phyloP scores from a whole-genome alignment of 1,284 basidiomycete genomes.

The Tylopilus orsonianus region DNA sequence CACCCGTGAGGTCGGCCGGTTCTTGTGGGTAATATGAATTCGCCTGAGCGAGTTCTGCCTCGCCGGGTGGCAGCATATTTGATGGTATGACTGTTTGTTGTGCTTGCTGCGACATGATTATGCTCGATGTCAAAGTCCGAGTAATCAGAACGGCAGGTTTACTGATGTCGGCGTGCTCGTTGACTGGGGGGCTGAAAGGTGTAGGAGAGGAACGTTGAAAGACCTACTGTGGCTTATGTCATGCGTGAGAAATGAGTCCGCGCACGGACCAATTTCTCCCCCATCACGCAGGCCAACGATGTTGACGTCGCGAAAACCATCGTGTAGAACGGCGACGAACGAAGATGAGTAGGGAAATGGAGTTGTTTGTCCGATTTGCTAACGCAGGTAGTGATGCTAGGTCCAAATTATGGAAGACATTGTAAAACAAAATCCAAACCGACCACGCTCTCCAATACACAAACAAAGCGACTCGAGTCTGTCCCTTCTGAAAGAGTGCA shows the following conservation, averaged over 20 bases:
- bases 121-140: slow-evolving; percentile 4
- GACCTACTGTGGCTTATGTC: slow-evolving; percentile 39
- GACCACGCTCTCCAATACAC: slow-evolving; percentile 53
- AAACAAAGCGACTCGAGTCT: slow-evolving; percentile 48
- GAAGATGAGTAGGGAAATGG: slow-evolving; percentile 26
- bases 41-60: slow-evolving; percentile 47
- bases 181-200: slow-evolving; percentile 26
- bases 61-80: slow-evolving; percentile 40
- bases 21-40: slow-evolving; percentile 70
- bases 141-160: slow-evolving; percentile 9
- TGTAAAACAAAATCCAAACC: slow-evolving; percentile 68
- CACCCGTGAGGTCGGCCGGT: slow-evolving; percentile 73
- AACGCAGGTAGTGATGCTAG: slow-evolving; percentile 58
- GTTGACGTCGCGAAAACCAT: slow-evolving; percentile 17
- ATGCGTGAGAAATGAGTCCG: slow-evolving; percentile 38
- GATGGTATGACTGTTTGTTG: slow-evolving; percentile 45
- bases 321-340: slow-evolving; percentile 22
- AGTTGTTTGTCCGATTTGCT: slow-evolving; percentile 44
- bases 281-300: slow-evolving; percentile 24
- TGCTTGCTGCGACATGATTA: slow-evolving; percentile 38
- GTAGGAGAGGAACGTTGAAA: slow-evolving; percentile 38
- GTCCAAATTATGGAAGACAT: slow-evolving; percentile 71
- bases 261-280: slow-evolving; percentile 37
- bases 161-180: slow-evolving; percentile 29
- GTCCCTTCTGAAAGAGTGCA: neutral